Evolutionary conservation across 176 grass and related monocot genomes (phyloP), one percentile per base, ranked within the genome.

Genomic region (Chrysopogon serrulatus): DNA sequence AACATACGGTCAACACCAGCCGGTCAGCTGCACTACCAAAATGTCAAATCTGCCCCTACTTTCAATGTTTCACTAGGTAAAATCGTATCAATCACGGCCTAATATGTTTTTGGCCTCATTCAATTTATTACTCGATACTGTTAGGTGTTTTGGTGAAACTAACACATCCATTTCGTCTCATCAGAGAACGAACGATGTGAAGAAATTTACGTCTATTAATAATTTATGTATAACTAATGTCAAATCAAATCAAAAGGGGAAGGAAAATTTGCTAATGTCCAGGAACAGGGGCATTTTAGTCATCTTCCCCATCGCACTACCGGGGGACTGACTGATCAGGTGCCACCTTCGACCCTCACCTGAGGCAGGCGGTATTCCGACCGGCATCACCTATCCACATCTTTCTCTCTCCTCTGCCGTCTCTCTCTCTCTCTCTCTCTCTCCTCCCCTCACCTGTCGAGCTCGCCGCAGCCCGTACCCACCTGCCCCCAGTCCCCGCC

Each of bases 321-420:
- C 28, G 17, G 2, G 0, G 61, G n/a, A n/a, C n/a, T n/a, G n/a
- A 6, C 17, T 51, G 62, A 67, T 48, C 19, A 73, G 86, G 71
- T 79, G 78, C 2, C n/a, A 85, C 61, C 70, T 86, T n/a, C 71
- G 49, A 48, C 76, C 7, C 62, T 15, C 35, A 89, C 68, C 90
- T 65, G 71, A 88, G 88, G 85, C 82, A 93, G 96, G 96, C 79
- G 77, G 79, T 88, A 93, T 84, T 94, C 87, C 64, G 91, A 88
- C 83, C 57, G 85, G 85, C 79, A 34, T 56, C 70, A 86, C 62
- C 66, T 79, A 51, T 78, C 65, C 39, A 7, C 60, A 59, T 67
- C 57, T 30, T 13, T 2, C 10, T 72, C 34, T 27, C 34, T n/a
- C n/a, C n/a, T n/a, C 47, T 19, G 16, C 47, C 47, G 1, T 28